Evolutionary conservation across 805 yeast genomes (phyloP), one percentile per base, ranked within the genome.

Genomic region (Kodamaea restingae): DNA sequence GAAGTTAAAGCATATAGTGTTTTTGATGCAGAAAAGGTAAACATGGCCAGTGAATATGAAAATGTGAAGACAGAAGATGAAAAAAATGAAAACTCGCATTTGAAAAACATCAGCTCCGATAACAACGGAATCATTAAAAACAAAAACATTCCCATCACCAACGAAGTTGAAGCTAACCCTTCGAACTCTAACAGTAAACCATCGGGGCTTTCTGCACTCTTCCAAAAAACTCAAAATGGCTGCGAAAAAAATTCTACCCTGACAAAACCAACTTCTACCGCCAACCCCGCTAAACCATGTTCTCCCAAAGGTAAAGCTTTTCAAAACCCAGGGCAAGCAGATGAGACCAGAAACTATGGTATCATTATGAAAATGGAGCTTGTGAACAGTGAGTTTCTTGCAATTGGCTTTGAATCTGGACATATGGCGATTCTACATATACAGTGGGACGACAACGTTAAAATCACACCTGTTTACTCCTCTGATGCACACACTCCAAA

Each of bases 351-450:
- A 27, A 27, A 27, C 11, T 68, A 75, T 24, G 95, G 95, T 1
- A 81, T 84, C 29, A 73, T 83, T 10, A 84, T 87, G 88, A 72
- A 68, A 33, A 48, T 82, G 2, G 43, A 52, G 1, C 71, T 76
- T 58, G 49, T 71, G 8, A 47, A 52, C 2, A 22, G 40, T 6
- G 44, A 55, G 7, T 40, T 57, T 1, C 51, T 78, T 12, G 57
- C 58, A 12, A 64, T 81, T 4, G 95, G 95, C 1, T 86, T 74
- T 52, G 95, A 86, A 54, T 80, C 84, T 12, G 95, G 95, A 0
- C 80, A 76, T 48, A 38, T 68, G 6, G 27, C 58, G 15, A 68
- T 64, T 1, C 49, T 60, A 20, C 28, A 44, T 4, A 41, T 65
- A 4, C 57, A 52, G 20, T 46, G 35, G 28, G 18, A 18, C 24